Evolutionary conservation across 192 early-diverging fungal species (phyloP), one percentile per base, ranked within the genome.

Genomic region (Linnemannia schmuckeri): DNA sequence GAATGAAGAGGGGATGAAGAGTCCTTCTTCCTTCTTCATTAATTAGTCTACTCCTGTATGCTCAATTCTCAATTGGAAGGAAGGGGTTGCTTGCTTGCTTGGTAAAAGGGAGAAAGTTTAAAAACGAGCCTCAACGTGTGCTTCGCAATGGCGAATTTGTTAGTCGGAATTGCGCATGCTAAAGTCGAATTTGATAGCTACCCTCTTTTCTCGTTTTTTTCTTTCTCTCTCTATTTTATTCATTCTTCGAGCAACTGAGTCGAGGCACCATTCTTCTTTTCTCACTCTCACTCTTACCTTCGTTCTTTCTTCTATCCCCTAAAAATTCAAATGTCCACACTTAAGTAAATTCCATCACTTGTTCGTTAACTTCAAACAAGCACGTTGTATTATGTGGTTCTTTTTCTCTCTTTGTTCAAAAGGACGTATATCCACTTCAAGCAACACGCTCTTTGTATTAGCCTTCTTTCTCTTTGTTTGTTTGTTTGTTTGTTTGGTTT

Each of bases 81-180:
- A 44, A 30, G 33, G 54, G 17, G 20, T 7, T 10, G 17, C 24
- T n/a, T 44, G 42, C 42, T 44, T 52, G 17, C 49, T 20, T 52
- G 17, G 5, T 52, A 52, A 18, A 52, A 52, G 49, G 5, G 17
- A 17, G 18, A 20, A 52, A 52, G 20, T 18, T 18, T 20, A 20
- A 52, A 52, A 20, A 3, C 49, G 49, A 52, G 49, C 18, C 49
- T 20, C 18, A 52, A 52, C 3, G 49, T 52, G 49, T 52, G 49
- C 70, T 72, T 73, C 55, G 71, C 71, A 73, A 80, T 80, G 78
- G 55, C 72, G 78, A 63, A 73, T 80, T 80, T 73, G 78, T 72
- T 55, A 74, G 55, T 47, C 12, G 35, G 61, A 27, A 74, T 80
- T 70, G 78, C 78, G 78, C 78, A 74, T 80, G 44, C 33, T 68